phyloP scores from a whole-genome alignment of 768 basidiomycete genomes.

The Fomitopsis serialis region DNA sequence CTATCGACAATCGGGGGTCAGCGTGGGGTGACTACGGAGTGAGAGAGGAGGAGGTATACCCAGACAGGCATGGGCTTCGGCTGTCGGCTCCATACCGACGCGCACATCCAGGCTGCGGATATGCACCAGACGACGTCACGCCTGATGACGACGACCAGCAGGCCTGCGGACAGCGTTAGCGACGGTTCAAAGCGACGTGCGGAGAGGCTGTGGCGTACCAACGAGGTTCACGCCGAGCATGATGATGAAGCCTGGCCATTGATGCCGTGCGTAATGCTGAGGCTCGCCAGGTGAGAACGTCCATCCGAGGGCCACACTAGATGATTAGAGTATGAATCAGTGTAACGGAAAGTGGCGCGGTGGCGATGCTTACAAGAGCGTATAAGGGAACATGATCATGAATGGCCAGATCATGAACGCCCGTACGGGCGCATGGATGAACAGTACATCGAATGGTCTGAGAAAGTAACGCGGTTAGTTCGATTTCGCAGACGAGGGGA shows the following conservation, averaged over 20 bases:
- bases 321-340: background rate
- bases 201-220: slow-evolving; percentile 6
- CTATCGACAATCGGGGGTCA: slow-evolving; percentile 26
- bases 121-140: slow-evolving; percentile 73
- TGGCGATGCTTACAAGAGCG: slow-evolving; percentile 41
- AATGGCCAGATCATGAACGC: slow-evolving; percentile 55
- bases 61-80: slow-evolving; percentile 65
- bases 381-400: slow-evolving; percentile 54
- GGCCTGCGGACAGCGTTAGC: slow-evolving; percentile 25
- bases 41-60: slow-evolving; percentile 34
- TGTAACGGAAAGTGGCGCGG: background rate
- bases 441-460: slow-evolving; percentile 68
- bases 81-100: slow-evolving; percentile 53
- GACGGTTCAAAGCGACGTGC: background rate
- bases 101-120: slow-evolving; percentile 69
- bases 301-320: slow-evolving; percentile 68
- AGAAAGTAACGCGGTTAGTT: too few species aligned
- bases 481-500: background rate
- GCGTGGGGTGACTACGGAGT: background rate
- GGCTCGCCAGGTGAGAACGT: slow-evolving; percentile 49
- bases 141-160: slow-evolving; percentile 49
- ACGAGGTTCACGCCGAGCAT: slow-evolving; percentile 56
- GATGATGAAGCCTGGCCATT: slow-evolving; percentile 71
- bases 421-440: slow-evolving; percentile 85
- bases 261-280: slow-evolving; percentile 50